Base-by-base conservation (phyloP, 2,329 filamentous ascomycete genomes). In the Septoria linicola region DNA sequence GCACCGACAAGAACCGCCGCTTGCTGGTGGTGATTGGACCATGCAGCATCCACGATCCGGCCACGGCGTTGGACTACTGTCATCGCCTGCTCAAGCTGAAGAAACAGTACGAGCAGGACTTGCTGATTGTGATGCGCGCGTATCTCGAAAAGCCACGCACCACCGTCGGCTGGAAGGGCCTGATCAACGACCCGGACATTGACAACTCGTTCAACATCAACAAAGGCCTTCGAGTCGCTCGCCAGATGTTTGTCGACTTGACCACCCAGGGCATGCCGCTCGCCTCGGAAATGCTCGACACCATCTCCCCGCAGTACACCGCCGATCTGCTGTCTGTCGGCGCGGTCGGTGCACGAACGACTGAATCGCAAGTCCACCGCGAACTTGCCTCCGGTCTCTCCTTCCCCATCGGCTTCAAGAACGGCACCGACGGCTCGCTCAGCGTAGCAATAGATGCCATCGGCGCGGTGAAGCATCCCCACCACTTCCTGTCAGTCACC, bases 351-450 rank as follows among this genome's bases (percentile, higher is more conserved):
- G 93, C 93, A n/a, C 82, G 93, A 56, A 99, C 93, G 16, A 97
- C 93, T 2, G 93, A 99, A 76, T 91, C 86, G 44, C 93, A 99
- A 76, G 80, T 97, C 57, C 93, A 99, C 73, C 85, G 93, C 50
- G 93, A 99, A 74, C 77, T 99, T 58, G 92, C 93, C 17, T 93
- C 88, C 46, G 93, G 93, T 67, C 79, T 97, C 30, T 95, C 88
- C 62, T 97, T 96, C 86, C 93, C 93, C 1, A 90, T 99, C 8
- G 93, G 93, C 44, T 99, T 99, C 87, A 99, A 99, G 82, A 99
- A 99, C 73, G 93, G 93, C 59, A 99, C 93, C 25, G 93, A 99
- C 69, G 93, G 93, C 44, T 87, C 85, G 7, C 76, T 97, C 41
- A 82, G 85, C 50, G 91, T 97, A 3, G 91, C 93, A 10, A 89